Conservation (phyloP, 805 yeast species). For the Barnettozyma salicaria region DNA sequence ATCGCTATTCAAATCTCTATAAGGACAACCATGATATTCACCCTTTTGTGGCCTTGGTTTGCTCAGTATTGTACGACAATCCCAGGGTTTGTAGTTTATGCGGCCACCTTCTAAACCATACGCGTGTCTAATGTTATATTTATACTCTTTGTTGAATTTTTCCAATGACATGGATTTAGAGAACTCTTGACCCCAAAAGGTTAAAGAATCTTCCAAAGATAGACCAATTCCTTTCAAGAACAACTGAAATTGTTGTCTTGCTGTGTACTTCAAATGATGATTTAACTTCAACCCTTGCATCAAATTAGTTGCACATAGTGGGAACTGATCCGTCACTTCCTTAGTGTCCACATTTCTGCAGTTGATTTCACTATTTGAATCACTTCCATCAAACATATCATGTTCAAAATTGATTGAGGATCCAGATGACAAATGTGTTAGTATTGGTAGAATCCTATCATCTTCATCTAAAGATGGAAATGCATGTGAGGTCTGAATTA, state of each 20-base stretch:
- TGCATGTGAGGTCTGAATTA: constrained; percentile 66
- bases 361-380: constrained; percentile 43
- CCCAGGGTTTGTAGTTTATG: constrained; percentile 79
- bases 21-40: constrained; percentile 92
- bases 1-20: constrained; percentile 67
- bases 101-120: constrained; percentile 92
- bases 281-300: constrained; percentile 52
- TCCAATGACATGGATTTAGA: constrained; percentile 59
- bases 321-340: constrained; percentile 59
- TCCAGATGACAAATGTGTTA: constrained; percentile 71
- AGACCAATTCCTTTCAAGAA: constrained; percentile 90
- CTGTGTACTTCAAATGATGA: constrained; percentile 75
- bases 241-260: constrained; percentile 78
- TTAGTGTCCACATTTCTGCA: constrained; percentile 53
- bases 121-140: constrained; percentile 79
- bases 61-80: constrained; percentile 69
- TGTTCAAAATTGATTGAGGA: constrained; percentile 40
- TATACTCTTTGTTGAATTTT: constrained; percentile 80
- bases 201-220: constrained; percentile 77
- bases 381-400: constrained; percentile 16
- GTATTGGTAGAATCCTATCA: constrained; percentile 78
- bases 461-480: constrained; percentile 87
- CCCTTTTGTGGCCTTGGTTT: constrained; percentile 62
- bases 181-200: constrained; percentile 77
- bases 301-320: constrained; percentile 71